Base-by-base conservation (phyloP, 345 rosid genomes). In the Pistacia atlantica region DNA sequence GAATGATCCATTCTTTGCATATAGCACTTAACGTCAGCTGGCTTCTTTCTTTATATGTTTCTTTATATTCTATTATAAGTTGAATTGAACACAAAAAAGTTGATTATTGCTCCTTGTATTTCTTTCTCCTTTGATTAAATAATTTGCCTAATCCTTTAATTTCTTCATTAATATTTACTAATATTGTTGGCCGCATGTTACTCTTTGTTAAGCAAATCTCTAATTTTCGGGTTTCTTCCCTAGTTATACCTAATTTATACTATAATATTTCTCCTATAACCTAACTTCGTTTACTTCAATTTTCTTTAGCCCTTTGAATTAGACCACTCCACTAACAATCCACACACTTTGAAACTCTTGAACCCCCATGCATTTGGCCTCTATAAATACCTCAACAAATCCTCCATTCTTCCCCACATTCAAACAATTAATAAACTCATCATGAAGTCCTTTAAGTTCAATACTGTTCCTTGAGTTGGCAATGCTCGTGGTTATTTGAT, bases 241-340 rank as follows among this genome's bases (percentile, higher is more conserved):
- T 31, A 73, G 17, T 49, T 73, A 63, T 37, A 66, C 77, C 77
- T 63, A 73, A 61, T 62, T 73, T 18, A 1, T 9, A 48, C 16
- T 48, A 73, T 51, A 28, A 42, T 60, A 63, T 71, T 67, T 57
- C 65, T 33, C 62, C 48, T n/a, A 33, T 4, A 69, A 48, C 81
- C 78, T 35, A 69, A 81, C 65, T 77, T 72, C 56, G 75, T 74
- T 64, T 63, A 69, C 72, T 58, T 71, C 46, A 76, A 59, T 18
- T 38, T 67, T 45, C 18, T 2, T 59, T n/a, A 11, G 61, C 60
- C 45, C 76, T 7, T 57, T 28, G 76, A 78, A 57, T 78, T 69
- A 37, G 84, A 81, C 81, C 78, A 73, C 75, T 70, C 81, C 81
- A 59, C 76, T 78, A 63, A 9, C 12, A 63, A 5, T 46, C 37